These are phyloP conservation scores for Suhomyces terraborum DNA, from an alignment of 1,139 yeast genomes.

Conservation along the genomic window DNA sequence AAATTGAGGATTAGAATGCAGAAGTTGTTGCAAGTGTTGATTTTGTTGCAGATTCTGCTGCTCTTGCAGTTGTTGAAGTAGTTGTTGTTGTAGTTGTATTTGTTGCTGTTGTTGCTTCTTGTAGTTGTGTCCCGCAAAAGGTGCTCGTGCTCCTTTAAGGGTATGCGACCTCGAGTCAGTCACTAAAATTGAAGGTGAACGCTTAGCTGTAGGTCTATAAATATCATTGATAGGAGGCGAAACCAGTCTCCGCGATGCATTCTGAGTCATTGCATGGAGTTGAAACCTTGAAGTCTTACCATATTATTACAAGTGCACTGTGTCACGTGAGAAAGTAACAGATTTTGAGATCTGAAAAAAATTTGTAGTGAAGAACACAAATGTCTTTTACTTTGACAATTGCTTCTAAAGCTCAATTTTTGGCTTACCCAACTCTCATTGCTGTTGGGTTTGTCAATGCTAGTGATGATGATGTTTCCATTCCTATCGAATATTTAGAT, in stretches of 20 bases:
- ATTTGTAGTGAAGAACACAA: background rate
- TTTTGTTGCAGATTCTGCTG: conserved; percentile 18
- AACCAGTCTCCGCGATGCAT: conserved; percentile 6
- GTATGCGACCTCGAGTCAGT: conserved; percentile 77
- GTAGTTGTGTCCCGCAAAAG: conserved; percentile 72
- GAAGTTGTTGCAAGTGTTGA: conserved; percentile 17
- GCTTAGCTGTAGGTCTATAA: conserved; percentile 68
- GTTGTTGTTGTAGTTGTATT: conserved; percentile 14
- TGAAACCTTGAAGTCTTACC: background rate
- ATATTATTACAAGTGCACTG: background rate
- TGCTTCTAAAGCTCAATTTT: conserved; percentile 83
- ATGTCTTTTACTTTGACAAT: conserved; percentile 52
- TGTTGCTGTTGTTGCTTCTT: conserved; percentile 40
- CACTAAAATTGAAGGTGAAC: conserved; percentile 91
- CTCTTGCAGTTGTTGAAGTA: conserved; percentile 16
- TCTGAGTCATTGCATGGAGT: conserved; percentile 4
- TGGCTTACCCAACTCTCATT: conserved; percentile 78
- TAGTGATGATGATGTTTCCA: conserved; percentile 45
- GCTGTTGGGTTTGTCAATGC: conserved; percentile 76
- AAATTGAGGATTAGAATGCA: conserved; percentile 16
- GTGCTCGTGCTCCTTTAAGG: conserved; percentile 67
- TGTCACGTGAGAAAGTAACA: background rate
- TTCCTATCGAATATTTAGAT: conserved; percentile 67
- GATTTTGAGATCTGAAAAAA: background rate
- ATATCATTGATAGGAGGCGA: conserved; percentile 9